phyloP scores from a whole-genome alignment of 139 green algal genomes.

The Edaphochlamys debaryana region DNA sequence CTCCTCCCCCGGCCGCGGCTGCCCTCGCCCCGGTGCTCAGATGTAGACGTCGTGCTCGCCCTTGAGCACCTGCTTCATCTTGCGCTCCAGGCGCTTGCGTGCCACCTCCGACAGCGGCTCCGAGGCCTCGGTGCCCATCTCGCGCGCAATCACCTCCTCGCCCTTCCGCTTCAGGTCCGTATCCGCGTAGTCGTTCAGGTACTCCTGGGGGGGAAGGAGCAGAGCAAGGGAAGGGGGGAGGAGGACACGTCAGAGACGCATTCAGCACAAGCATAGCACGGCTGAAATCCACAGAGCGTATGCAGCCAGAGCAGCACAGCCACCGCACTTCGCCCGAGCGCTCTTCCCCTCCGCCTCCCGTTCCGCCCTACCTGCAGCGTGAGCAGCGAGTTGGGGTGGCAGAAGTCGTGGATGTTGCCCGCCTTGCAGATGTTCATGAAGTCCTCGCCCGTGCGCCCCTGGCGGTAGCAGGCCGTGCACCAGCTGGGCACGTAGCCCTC shows the following conservation, averaged over 20 bases:
- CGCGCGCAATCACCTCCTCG: slow-evolving; percentile 55
- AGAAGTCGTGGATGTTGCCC: slow-evolving; percentile 84
- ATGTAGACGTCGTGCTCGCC: slow-evolving; percentile 78
- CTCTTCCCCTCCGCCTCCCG: no score
- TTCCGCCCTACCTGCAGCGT: slow-evolving; percentile 62
- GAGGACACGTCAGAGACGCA: neutral
- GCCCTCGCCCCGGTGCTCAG: no score
- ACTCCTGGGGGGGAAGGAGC: slow-evolving; percentile 50
- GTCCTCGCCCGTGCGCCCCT: slow-evolving; percentile 76
- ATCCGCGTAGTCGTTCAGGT: slow-evolving; percentile 74
- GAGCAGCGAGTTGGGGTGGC: slow-evolving; percentile 79
- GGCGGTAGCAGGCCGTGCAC: slow-evolving; percentile 84
- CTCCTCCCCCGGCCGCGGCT: no score
- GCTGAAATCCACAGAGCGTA: no score
- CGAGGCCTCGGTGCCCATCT: slow-evolving; percentile 45
- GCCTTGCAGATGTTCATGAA: slow-evolving; percentile 86
- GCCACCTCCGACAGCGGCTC: slow-evolving; percentile 49
- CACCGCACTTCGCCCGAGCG: no score
- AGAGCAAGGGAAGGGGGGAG: neutral
- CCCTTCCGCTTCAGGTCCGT: slow-evolving; percentile 60
- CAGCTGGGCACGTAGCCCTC: slow-evolving; percentile 76
- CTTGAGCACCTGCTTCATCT: slow-evolving; percentile 71
- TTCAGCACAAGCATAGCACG: neutral
- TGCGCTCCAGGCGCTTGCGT: slow-evolving; percentile 62
- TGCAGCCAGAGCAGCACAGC: no score